Evolutionary conservation across 768 basidiomycete species (phyloP), one percentile per base, ranked within the genome.

Genomic region (Hygrophorus pudorinus): DNA sequence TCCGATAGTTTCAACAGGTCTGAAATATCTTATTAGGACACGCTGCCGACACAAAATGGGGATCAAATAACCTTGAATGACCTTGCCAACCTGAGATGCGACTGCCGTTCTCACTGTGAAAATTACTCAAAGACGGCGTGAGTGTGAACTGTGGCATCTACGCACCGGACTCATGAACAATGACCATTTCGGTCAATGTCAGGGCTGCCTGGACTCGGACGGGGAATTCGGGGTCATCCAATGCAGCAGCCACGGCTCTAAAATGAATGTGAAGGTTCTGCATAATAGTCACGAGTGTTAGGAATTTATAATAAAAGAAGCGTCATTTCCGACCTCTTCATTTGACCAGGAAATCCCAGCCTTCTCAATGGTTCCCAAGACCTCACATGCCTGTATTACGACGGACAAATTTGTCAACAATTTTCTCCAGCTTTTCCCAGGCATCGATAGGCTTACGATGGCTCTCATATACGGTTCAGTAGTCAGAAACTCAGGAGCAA

Each of bases 1-100:
- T 91, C 85, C n/a, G 85, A 79, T 35, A 94, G 71, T 59, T 87
- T 88, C 53, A 92, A 73, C n/a, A 92, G 67, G 57, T 85, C 87
- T 87, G 48, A 11, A 34, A 44, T 11, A 7, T 13, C 5, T 16
- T 14, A 35, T 12, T 9, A 35, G 29, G n/a, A 13, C 14, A 18
- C 28, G 7, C 10, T 30, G 18, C 11, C n/a, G 12, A 33, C 31
- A 41, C 10, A 38, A 44, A 41, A 41, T 36, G 16, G 30, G 27
- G 40, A 27, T 16, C 27, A 14, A 48, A 64, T 33, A 51, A 83
- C 86, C 83, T 68, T 90, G 85, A 46, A 93, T 78, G 59, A 93
- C 85, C 59, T 90, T 86, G 39, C 81, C 87, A 32, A 91, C 82
- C 55, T 81, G 79, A 9, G 84, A 79, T 2, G 78, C 71, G 39